Base-by-base conservation (phyloP, 768 basidiomycete species). In the Hemileccinum rubropunctum region DNA sequence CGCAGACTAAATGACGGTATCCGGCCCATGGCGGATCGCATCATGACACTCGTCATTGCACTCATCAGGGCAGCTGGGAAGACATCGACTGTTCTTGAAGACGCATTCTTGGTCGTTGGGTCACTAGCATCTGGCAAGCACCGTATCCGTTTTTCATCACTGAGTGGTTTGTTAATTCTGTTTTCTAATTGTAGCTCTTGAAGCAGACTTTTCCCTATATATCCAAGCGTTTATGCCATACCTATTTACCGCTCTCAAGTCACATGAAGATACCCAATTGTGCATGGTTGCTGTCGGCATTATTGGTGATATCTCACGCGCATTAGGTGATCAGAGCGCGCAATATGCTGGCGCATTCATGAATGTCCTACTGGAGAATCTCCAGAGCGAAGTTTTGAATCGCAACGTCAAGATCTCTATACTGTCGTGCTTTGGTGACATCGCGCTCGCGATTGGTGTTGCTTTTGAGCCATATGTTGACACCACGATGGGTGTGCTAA, bases 401-500 rank as follows among this genome's bases (percentile, higher is more conserved):
- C 81, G 95, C 41, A 89, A 88, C 56, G 97, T 98, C 66, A 99
- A 99, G 78, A 95, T 98, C 35, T 85, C 89, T n/a, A 91, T 98
- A 61, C 71, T 98, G 52, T 86, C 90, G 12, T 93, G 91, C 71
- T 98, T 99, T 61, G 97, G 95, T 18, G 97, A 99, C 63, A 88
- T 99, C 57, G 95, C 95, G 9, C 77, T 98, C 10, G 94, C 97
- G 1, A 86, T 98, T 54, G 91, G 91, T 2, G 74, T 82, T 12
- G 73, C 76, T 7, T 99, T 98, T 68, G 87, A 88, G 60, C 93
- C 92, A 0, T 99, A 88, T 67, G 75, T 97, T 42, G 83, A 85
- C 50, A 91, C 91, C 6, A 91, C 93, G 8, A 94, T 97, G 90
- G 80, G 73, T 17, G 94, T 99, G 21, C 74, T 99, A 43, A 77